phyloP scores from a whole-genome alignment of 2,329 filamentous ascomycete species.

The Xylariaceae sp. region DNA sequence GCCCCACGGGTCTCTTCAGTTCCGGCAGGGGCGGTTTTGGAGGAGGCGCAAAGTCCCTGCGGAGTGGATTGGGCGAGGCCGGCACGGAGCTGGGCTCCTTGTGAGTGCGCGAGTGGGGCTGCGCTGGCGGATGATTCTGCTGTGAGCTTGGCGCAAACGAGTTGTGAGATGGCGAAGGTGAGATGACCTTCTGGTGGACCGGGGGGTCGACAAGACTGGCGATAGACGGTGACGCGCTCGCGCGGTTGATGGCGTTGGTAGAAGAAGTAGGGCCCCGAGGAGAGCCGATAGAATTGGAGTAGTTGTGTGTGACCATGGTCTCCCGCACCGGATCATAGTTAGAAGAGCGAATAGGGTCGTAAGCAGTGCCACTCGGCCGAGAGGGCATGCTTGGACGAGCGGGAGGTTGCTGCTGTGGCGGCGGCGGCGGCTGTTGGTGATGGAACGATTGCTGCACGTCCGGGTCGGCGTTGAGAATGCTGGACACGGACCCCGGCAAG shows the following conservation, averaged over 20 bases:
- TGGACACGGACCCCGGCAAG: constrained; percentile 46
- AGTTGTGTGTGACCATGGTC: constrained; percentile 49
- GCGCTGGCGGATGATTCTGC: constrained; percentile 15
- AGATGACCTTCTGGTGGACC: constrained; percentile 32
- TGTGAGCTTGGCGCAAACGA: constrained; percentile 26
- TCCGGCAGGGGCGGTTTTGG: constrained; percentile 25
- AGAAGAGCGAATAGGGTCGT: constrained; percentile 80
- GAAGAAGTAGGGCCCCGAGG: constrained; percentile 36
- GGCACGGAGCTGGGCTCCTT: constrained; percentile 32
- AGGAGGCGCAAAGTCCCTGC: constrained; percentile 28
- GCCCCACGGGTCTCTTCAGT: constrained; percentile 30
- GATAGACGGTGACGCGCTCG: constrained; percentile 87
- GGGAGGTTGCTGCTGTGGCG: constrained; percentile 37
- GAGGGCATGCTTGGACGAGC: constrained; percentile 33
- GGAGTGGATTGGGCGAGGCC: constrained; percentile 34
- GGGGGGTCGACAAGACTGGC: constrained; percentile 79
- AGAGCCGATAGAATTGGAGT: constrained; percentile 40
- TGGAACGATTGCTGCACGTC: constrained; percentile 34
- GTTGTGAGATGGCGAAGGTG: constrained; percentile 30
- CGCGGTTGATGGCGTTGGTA: constrained; percentile 47
- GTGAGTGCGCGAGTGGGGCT: constrained; percentile 21
- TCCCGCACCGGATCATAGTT: constrained; percentile 58
- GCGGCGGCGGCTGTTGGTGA: constrained; percentile 34
- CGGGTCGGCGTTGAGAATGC: constrained; percentile 48
- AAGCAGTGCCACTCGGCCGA: constrained; percentile 70